phyloP scores from a whole-genome alignment of 2,329 filamentous ascomycete genomes.

The Ophiostoma piceae region DNA sequence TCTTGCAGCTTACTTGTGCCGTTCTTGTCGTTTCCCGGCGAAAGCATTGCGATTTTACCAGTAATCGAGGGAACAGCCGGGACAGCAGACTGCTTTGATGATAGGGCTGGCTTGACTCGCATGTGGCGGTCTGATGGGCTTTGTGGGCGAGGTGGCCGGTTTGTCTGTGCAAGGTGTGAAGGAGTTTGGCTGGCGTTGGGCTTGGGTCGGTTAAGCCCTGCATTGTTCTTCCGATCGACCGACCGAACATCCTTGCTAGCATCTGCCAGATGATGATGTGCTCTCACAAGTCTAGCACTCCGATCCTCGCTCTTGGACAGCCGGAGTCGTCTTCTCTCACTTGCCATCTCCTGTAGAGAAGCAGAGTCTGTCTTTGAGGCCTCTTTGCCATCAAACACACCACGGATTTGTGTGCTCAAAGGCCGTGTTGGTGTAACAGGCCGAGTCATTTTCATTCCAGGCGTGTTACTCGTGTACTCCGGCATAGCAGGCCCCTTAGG shows the following conservation, averaged over 20 bases:
- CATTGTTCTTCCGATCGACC: neutral
- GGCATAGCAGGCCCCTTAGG: slow-evolving; percentile 29
- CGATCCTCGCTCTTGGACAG: slow-evolving; percentile 22
- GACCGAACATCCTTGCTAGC: neutral
- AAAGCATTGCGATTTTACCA: neutral
- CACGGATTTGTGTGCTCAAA: neutral
- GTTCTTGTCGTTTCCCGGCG: neutral
- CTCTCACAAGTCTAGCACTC: neutral
- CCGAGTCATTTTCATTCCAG: slow-evolving; percentile 21
- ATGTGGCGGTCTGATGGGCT: neutral
- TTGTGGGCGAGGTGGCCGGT: neutral
- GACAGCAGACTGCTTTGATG: neutral
- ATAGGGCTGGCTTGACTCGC: neutral
- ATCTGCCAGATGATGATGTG: neutral
- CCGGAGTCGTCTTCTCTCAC: slow-evolving; percentile 19
- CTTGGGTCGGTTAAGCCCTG: neutral
- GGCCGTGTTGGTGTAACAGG: slow-evolving; percentile 14
- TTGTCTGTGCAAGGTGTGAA: neutral
- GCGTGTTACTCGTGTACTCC: slow-evolving; percentile 29
- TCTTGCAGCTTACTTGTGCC: slow-evolving; percentile 44
- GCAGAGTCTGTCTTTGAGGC: neutral
- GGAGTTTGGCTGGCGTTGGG: neutral
- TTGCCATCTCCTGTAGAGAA: slow-evolving; percentile 1
- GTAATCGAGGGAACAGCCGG: neutral
- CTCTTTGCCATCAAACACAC: neutral